Base-by-base conservation (phyloP, 2,329 filamentous ascomycete genomes). In the Alternaria dauci region DNA sequence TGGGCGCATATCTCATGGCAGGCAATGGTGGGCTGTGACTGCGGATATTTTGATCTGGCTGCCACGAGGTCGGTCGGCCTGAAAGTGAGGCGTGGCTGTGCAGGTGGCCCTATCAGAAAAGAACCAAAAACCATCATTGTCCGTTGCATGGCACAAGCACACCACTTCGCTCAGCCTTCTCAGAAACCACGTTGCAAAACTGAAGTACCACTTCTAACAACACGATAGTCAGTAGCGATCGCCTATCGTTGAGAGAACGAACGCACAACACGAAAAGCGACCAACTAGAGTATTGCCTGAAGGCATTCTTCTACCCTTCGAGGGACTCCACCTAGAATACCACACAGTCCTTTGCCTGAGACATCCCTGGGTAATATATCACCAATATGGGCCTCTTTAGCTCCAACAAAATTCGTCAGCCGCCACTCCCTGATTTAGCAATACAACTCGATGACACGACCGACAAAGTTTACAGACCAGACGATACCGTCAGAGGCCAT, bases 301-400 rank as follows among this genome's bases (percentile, higher is more conserved):
- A 44, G 1, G n/a, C n/a, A 39, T 39, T 3, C 9, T 39, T 39
- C 8, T 39, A 8, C 16, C 34, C 1, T 38, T n/a, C 16, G 5
- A n/a, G 8, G 6, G 20, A 36, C 0, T 36, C 32, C 14, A 14
- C 9, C 38, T 11, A 18, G 8, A 39, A 39, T n/a, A 39, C 9
- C 1, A 18, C 14, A 7, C n/a, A 38, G 2, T 16, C 34, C 16
- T 38, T 1, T 6, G 8, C 16, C 1, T 20, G n/a, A 18, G 2
- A 39, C 38, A 38, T 7, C n/a, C 7, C 8, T 16, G 16, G 9
- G 8, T 38, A 7, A 3, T 20, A n/a, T 20, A 9, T 6, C 20
- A 8, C 16, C 23, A n/a, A 18, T 16, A 73, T 73, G 69, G 69
- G 66, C 18, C 39, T 70, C 52, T 72, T 70, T 54, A 62, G 51